Evolutionary conservation across 2,329 filamentous ascomycete species (phyloP), one percentile per base, ranked within the genome.

Genomic region (Curvularia spicifera): DNA sequence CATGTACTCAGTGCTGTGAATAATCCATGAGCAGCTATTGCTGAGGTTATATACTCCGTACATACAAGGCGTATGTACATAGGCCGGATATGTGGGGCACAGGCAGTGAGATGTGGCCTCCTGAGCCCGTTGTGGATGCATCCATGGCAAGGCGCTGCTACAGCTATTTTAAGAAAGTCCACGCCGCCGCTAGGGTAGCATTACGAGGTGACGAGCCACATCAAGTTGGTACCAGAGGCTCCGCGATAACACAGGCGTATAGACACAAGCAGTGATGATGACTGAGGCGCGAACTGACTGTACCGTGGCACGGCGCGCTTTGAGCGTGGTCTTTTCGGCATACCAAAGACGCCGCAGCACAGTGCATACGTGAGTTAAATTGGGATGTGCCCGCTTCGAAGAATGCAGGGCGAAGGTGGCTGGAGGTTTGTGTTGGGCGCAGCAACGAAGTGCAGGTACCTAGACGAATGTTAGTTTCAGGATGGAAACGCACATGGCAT

Each of bases 301-400:
- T 51, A 18, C 6, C 24, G 35, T 18, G 49, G 13, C 9, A 13
- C 26, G 26, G 37, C 8, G 49, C 37, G 22, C 20, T 24, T n/a
- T 5, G 33, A 22, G 18, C 8, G 35, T 50, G 26, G 26, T 8
- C 13, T 8, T 50, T 24, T 48, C 31, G 45, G 45, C 31, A 37
- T 37, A 20, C 13, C 22, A 22, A 35, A 26, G 45, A 35, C 28
- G 20, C 45, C 28, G 45, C 45, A 47, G 45, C 47, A 40, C 47
- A 40, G 47, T 37, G 47, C 47, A 50, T 35, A 37, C 20, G 31
- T 50, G 47, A 29, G 49, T 39, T 26, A 51, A 51, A 51, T 51
- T 51, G 39, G 35, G 49, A 50, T 50, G 47, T 18, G 15, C 35
- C 18, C 9, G 47, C 20, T 10, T 42, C 18, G 37, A 18, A 51